Percentiles rank a stretch among this genome's conserved stretches.
Evolutionary conservation across 192 early-diverging fungal genomes (phyloP).

Genomic region (Anaeromyces robustus): DNA sequence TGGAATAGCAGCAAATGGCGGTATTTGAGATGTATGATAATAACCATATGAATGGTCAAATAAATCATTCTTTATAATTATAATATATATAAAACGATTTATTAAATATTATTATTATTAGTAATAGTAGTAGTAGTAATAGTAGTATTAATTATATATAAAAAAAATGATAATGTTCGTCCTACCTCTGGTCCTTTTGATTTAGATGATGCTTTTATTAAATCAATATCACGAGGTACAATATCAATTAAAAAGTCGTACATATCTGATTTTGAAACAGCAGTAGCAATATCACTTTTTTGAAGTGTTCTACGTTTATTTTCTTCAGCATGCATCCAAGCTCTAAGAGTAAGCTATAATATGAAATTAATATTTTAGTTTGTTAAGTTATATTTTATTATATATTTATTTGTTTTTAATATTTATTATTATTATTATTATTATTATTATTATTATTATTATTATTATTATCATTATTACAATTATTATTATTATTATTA

Average conservation of each 20-base stretch:
- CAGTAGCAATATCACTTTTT: conserved; percentile 63
- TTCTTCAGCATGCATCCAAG: conserved; percentile 88
- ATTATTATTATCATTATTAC: no score
- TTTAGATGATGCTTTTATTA: conserved; percentile 4
- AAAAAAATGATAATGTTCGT: no score
- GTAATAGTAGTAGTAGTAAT: no score
- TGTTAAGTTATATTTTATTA: no score
- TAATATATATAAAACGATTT: no score
- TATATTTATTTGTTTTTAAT: no score
- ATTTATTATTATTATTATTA: no score
- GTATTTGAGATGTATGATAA: neutral
- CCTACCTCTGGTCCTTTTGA: neutral
- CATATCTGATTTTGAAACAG: conserved; percentile 77
- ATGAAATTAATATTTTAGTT: conserved; percentile 22
- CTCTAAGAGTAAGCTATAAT: conserved; percentile 19
- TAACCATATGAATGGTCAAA: neutral
- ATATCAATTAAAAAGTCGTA: conserved; percentile 98
- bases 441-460: no score
- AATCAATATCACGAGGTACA: conserved; percentile 76
- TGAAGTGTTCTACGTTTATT: conserved; percentile 92
- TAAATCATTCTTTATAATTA: neutral
- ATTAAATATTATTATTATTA: no score
- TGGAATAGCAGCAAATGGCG: neutral
- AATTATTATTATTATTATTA: no score
- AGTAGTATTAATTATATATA: no score